Conservation (phyloP, 306 rosid species). For the Ochetophila trinervis region DNA sequence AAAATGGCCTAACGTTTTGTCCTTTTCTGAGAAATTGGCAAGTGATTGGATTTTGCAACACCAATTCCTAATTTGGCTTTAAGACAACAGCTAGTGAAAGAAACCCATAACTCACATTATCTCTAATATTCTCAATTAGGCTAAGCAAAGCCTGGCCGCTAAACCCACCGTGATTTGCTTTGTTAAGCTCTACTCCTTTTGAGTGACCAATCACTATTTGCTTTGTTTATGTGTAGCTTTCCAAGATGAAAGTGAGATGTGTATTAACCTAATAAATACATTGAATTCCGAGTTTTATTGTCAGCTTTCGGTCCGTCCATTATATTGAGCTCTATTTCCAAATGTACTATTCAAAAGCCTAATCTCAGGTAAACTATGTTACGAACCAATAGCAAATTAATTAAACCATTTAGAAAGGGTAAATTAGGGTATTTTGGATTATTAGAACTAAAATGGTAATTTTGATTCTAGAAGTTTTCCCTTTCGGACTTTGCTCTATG, state of each 20-base stretch:
- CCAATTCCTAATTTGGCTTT: constrained; percentile 35
- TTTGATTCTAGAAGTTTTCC: too few relatives aligned
- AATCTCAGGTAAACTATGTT: too few relatives aligned
- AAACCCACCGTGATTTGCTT: constrained; percentile 41
- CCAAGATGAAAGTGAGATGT: constrained; percentile 25
- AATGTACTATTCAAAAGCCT: too few relatives aligned
- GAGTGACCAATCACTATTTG: constrained; percentile 10
- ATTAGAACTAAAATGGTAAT: too few relatives aligned
- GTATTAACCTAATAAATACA: background rate
- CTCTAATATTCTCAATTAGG: constrained; percentile 36
- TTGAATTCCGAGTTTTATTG: background rate
- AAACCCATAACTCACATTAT: constrained; percentile 35
- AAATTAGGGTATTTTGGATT: too few relatives aligned
- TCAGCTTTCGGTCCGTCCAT: too few relatives aligned
- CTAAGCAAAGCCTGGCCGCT: constrained; percentile 35
- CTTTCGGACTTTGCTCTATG: too few relatives aligned
- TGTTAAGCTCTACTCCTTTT: constrained; percentile 35
- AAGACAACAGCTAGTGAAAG: constrained; percentile 45
- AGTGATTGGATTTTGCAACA: constrained; percentile 37
- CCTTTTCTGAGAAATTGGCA: constrained; percentile 27
- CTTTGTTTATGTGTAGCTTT: constrained; percentile 13
- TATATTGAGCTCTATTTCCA: too few relatives aligned
- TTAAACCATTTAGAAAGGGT: too few relatives aligned
- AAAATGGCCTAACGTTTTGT: constrained; percentile 31
- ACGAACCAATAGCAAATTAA: too few relatives aligned